Percentiles rank a stretch among this genome's conserved stretches.
Conservation (phyloP, 1,139 yeast genomes). For the Yamadazyma atlantica region DNA sequence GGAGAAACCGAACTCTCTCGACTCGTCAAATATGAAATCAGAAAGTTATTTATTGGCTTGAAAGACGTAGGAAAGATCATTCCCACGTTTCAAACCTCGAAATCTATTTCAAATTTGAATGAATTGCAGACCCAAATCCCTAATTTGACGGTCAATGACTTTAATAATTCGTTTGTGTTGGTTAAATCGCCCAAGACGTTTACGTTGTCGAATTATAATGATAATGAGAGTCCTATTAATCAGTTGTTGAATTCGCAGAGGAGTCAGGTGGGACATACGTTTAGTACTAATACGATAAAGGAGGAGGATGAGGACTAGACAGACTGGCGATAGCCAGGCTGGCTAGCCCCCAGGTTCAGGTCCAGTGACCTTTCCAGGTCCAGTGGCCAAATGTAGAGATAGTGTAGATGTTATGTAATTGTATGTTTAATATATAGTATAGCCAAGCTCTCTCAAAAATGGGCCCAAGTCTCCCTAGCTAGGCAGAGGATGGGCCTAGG, state of each 20-base stretch:
- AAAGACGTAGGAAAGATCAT: constrained; percentile 38
- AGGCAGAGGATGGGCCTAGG: no score
- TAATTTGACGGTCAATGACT: constrained; percentile 17
- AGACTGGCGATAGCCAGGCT: no score
- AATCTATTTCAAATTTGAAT: constrained; percentile 32
- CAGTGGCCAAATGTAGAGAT: no score
- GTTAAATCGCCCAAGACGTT: constrained; percentile 48
- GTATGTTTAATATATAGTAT: no score
- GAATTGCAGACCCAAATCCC: constrained; percentile 21
- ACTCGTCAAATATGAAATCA: constrained; percentile 38
- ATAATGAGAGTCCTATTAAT: constrained; percentile 38
- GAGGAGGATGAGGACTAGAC: constrained; percentile 43
- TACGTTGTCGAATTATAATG: constrained; percentile 38
- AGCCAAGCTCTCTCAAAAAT: no score
- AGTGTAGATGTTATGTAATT: no score
- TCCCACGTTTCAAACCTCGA: constrained; percentile 38
- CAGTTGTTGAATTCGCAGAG: constrained; percentile 30
- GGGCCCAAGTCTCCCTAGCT: no score
- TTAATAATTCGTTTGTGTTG: constrained; percentile 23
- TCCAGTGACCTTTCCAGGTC: no score
- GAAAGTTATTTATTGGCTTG: constrained; percentile 34
- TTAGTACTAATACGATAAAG: constrained; percentile 37
- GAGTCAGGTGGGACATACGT: constrained; percentile 24
- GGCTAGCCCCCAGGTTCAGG: no score
- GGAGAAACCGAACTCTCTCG: constrained; percentile 35